Evolutionary conservation across 495 filamentous ascomycete genomes (phyloP).

Genomic region (Astrocystis sublimbata): DNA sequence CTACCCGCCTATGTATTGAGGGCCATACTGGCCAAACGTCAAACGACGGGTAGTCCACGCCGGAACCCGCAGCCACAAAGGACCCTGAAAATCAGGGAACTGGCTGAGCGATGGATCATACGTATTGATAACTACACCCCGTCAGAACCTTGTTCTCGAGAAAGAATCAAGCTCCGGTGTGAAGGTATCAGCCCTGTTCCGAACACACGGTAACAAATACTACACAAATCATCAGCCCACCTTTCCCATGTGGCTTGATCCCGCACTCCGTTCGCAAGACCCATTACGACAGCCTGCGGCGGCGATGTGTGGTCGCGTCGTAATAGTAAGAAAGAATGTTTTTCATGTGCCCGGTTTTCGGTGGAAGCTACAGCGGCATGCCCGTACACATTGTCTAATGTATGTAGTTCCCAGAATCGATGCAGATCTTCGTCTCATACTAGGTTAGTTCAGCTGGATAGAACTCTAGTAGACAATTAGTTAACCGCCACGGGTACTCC

Average conservation of each 20-base stretch:
- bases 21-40: too few species aligned
- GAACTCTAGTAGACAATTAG: too few species aligned
- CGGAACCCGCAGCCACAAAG: background rate
- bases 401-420: too few species aligned
- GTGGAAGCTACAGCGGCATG: background rate
- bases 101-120: background rate
- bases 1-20: background rate
- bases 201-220: background rate
- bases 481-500: background rate
- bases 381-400: too few species aligned
- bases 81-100: background rate
- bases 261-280: background rate
- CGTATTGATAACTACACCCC: background rate
- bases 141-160: background rate
- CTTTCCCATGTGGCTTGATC: background rate
- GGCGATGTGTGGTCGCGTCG: background rate
- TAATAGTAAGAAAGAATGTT: background rate
- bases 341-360: background rate
- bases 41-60: background rate
- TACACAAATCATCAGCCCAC: background rate
- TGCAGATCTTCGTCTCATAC: background rate
- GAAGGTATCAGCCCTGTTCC: background rate
- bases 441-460: conserved; percentile 7
- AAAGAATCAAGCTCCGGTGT: background rate
- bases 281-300: background rate